Base-by-base conservation (phyloP, 768 basidiomycete genomes). In the Tylopilus balloui region DNA sequence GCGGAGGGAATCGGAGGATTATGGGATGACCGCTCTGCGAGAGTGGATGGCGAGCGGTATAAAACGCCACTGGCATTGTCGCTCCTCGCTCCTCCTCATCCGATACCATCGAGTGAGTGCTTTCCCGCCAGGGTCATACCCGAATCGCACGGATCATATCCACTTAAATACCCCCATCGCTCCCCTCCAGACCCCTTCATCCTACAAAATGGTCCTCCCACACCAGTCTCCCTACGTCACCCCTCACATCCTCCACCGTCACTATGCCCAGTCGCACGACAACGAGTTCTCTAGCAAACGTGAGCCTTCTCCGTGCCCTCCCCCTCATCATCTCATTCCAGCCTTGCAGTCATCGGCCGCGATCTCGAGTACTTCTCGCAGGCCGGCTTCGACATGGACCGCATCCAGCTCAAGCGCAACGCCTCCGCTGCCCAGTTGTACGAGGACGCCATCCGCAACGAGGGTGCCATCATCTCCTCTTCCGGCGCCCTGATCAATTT, bases 401-500 rank as follows among this genome's bases (percentile, higher is more conserved):
- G 88, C 60, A 92, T 98, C 71, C 88, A 92, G 68, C 78, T 99
- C 71, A 94, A 91, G 73, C 89, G 92, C 71, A 95, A 95, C 57
- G 92, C 92, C 2, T 79, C 92, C 19, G 83, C 86, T 36, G 91
- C 94, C 1, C 79, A 85, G 59, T 86, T 95, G 36, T 96, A 96
- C 72, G 96, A 99, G 67, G 96, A 99, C 61, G 96, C 96, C 60
- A 86, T 98, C 74, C 86, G 92, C 59, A 95, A 97, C 71, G 96
- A 99, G 67, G 95, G 95, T 50, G 96, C 96, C 61, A 90, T 99
- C 75, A 88, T 99, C 73, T 94, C 96, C 47, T 84, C 89, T 25
- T 89, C 85, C 6, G 96, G 96, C 45, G 93, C 96, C 17, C 76
- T 99, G 62, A 99, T 99, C 84, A 99, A 99, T 80, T 99, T 98